Base-by-base conservation (phyloP, 1,284 basidiomycete genomes). In the Ganoderma meredithae region DNA sequence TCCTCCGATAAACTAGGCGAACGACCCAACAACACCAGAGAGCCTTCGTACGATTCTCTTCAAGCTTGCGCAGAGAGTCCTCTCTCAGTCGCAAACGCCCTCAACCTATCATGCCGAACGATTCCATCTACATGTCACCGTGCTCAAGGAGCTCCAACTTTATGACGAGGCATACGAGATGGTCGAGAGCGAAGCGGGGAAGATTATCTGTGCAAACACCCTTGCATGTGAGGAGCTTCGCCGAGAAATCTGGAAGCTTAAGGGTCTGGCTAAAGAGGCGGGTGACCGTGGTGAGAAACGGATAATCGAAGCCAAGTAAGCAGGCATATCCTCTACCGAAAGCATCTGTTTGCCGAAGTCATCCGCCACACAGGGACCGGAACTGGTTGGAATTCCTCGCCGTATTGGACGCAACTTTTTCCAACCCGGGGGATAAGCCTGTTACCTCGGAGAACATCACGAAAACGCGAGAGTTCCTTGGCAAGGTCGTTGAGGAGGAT, bases 321-420 rank as follows among this genome's bases (percentile, higher is more conserved):
- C 75, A 15, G 33, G 22, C 60, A 22, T 22, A 49, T 44, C 39
- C 31, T 49, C 43, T 22, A 36, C 36, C 60, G 27, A 68, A 63
- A 41, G 53, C 47, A 22, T 47, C 33, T 40, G 39, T 52, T 70
- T 72, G 69, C 72, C 77, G 53, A 78, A 65, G 60, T 61, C 53
- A n/a, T 39, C 63, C 59, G 40, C 52, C 62, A 19, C 67, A n/a
- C 67, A 95, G 93, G 60, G 92, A 95, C 75, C 90, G 91, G 56
- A 95, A 95, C 74, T 96, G 94, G 93, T 83, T 94, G 15, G 93
- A 95, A 74, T 94, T 95, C 76, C 77, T 91, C 56, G 86, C 92
- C 4, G 79, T 94, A 17, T 78, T 95, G 3, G 89, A 94, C 68
- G 88, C 86, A 0, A 84, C 89, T 2, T 90, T 94, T 72, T 79